phyloP scores from a whole-genome alignment of 2,329 filamentous ascomycete genomes.

The Trichoderma gracile region DNA sequence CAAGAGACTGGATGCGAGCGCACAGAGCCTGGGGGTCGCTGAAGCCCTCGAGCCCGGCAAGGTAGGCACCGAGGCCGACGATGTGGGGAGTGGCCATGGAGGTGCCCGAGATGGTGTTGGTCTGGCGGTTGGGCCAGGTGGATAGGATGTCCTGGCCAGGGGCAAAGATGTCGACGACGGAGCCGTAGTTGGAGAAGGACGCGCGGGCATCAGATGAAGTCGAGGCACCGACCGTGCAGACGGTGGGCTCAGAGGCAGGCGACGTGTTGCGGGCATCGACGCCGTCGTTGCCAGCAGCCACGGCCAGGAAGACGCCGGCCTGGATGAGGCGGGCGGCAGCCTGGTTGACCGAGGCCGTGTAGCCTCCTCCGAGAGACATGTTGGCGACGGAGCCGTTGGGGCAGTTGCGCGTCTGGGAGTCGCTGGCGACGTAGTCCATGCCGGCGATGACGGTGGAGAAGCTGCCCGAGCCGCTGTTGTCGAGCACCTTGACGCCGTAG shows the following conservation, averaged over 20 bases:
- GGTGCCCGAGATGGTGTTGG: conserved; percentile 46
- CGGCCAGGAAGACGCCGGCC: conserved; percentile 54
- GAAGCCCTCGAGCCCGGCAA: conserved; percentile 45
- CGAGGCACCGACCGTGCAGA: conserved; percentile 57
- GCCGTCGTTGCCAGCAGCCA: conserved; percentile 57
- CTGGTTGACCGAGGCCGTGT: conserved; percentile 50
- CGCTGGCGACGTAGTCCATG: conserved; percentile 46
- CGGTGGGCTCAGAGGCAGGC: conserved; percentile 49
- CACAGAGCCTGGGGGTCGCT: conserved; percentile 34
- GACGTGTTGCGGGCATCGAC: conserved; percentile 48
- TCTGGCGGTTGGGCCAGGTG: conserved; percentile 48
- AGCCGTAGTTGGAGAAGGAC: conserved; percentile 55
- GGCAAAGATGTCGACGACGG: conserved; percentile 52
- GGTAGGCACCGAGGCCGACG: conserved; percentile 46
- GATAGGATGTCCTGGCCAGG: conserved; percentile 51
- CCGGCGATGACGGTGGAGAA: conserved; percentile 48
- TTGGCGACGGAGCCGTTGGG: conserved; percentile 52
- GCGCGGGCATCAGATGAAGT: conserved; percentile 44
- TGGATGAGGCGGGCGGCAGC: conserved; percentile 50
- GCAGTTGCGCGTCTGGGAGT: conserved; percentile 42
- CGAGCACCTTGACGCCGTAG: conserved; percentile 50
- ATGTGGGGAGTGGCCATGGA: conserved; percentile 49
- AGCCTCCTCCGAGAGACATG: conserved; percentile 57
- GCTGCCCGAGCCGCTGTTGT: conserved; percentile 35
- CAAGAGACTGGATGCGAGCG: conserved; percentile 34